A percentile compares a stretch with the other conserved stretches of the same genome.
Conservation (phyloP, 352 stramenopile species). For the Globisporangium heterothallicum region DNA sequence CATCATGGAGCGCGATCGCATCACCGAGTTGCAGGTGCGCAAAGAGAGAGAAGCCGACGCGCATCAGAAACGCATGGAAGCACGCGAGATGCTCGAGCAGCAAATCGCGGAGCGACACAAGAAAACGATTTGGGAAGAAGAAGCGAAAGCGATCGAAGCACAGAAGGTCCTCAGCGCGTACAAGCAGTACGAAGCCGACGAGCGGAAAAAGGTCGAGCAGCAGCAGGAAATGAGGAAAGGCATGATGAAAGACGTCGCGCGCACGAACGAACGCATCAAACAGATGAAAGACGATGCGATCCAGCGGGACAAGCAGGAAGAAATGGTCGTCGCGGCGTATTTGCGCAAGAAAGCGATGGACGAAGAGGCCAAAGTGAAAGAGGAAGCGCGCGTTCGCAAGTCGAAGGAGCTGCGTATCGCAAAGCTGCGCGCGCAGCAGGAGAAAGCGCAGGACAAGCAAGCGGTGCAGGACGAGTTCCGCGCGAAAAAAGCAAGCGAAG, state of each 20-base stretch:
- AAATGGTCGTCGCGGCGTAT: slow-evolving; percentile 57
- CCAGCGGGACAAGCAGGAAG: slow-evolving; percentile 53
- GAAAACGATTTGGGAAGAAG: slow-evolving; percentile 66
- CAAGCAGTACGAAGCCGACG: slow-evolving; percentile 75
- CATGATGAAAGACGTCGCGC: slow-evolving; percentile 38
- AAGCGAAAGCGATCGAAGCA: slow-evolving; percentile 69
- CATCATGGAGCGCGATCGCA: slow-evolving; percentile 69
- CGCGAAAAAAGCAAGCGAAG: slow-evolving; percentile 70
- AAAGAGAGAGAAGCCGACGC: slow-evolving; percentile 33
- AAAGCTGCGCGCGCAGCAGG: slow-evolving; percentile 73
- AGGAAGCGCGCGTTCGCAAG: slow-evolving; percentile 57
- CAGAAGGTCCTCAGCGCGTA: slow-evolving; percentile 78
- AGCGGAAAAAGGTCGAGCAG: slow-evolving; percentile 47
- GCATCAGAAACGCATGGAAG: slow-evolving; percentile 50
- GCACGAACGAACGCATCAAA: slow-evolving; percentile 67
- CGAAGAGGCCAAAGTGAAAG: slow-evolving; percentile 62
- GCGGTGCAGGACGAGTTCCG: slow-evolving; percentile 60
- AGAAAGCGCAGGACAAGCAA: slow-evolving; percentile 79
- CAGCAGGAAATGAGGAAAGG: slow-evolving; percentile 38
- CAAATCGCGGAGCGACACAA: slow-evolving; percentile 67
- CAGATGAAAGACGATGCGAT: slow-evolving; percentile 51
- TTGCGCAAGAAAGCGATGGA: slow-evolving; percentile 65
- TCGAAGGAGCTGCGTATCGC: slow-evolving; percentile 63
- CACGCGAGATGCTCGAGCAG: slow-evolving; percentile 57
- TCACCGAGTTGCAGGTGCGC: slow-evolving; percentile 45